phyloP scores from a whole-genome alignment of 2,329 filamentous ascomycete genomes.

The Drechslerella coelobrocha region DNA sequence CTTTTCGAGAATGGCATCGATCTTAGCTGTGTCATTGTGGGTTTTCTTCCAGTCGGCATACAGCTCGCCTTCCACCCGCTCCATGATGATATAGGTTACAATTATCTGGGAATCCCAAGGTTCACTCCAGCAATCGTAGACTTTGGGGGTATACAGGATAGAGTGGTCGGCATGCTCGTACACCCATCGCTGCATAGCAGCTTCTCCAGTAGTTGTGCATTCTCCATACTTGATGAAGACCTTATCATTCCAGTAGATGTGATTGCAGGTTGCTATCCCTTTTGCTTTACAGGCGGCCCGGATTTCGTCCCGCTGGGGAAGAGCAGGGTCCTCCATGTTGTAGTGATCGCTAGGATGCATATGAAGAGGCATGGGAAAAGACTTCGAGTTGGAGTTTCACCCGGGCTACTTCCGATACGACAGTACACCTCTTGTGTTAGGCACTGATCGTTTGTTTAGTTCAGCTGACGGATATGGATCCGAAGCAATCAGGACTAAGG shows the following conservation, averaged over 20 bases:
- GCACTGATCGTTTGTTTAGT: no score
- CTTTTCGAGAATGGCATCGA: not conserved
- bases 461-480: no score
- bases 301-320: not conserved
- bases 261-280: not conserved
- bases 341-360: no score
- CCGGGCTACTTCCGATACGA: no score
- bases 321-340: not conserved
- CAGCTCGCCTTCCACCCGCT: not conserved
- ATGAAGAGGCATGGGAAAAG: no score
- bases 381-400: no score
- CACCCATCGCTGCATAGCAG: not conserved
- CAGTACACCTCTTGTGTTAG: no score
- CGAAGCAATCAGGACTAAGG: no score
- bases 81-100: not conserved
- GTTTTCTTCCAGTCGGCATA: not conserved
- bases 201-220: not conserved
- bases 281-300: not conserved
- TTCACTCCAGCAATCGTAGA: not conserved
- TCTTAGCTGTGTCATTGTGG: not conserved
- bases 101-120: not conserved
- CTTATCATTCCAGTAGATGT: not conserved
- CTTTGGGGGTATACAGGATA: not conserved
- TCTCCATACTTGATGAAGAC: not conserved
- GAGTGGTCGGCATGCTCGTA: not conserved